Conservation (phyloP, 495 filamentous ascomycete species). For the Arthonia radiata region DNA sequence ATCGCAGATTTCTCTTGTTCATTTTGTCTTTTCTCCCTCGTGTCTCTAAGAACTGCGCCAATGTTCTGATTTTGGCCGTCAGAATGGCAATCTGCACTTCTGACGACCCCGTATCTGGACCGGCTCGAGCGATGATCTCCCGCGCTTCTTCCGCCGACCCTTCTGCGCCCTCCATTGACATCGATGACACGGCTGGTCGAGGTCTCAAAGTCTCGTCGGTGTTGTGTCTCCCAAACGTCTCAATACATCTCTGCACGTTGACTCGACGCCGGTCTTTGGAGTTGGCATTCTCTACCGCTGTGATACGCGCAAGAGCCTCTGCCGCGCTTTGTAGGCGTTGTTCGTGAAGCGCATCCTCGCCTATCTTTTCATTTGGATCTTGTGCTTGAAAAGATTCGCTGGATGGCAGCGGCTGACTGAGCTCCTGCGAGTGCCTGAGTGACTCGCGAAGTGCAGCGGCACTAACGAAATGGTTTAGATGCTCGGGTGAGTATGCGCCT, state of each 20-base stretch:
- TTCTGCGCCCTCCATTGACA: not conserved
- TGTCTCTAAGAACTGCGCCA: conserved; percentile 32
- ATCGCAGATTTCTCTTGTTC: conserved; percentile 70
- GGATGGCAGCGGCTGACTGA: conserved; percentile 30
- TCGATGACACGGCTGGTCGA: conserved; percentile 14
- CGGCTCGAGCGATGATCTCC: conserved; percentile 44
- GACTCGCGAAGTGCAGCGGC: conserved; percentile 35
- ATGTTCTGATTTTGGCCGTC: conserved; percentile 72
- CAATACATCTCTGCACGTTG: conserved; percentile 61
- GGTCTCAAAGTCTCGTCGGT: conserved; percentile 48
- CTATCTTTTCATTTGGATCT: conserved; percentile 13
- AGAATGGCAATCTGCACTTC: conserved; percentile 97
- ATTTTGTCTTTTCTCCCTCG: conserved; percentile 50
- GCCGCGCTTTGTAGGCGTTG: conserved; percentile 26
- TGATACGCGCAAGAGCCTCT: conserved; percentile 51
- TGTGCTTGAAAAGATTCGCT: conserved; percentile 1
- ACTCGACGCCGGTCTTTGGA: conserved; percentile 50
- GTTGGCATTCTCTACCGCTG: conserved; percentile 45
- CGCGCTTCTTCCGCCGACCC: not conserved
- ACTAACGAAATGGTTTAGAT: conserved; percentile 52
- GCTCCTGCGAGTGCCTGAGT: conserved; percentile 32
- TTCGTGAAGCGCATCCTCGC: conserved; percentile 14
- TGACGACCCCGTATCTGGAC: conserved; percentile 72
- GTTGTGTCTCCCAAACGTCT: conserved; percentile 69
- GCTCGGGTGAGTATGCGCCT: conserved; percentile 12